Base-by-base conservation (phyloP, 176 grass and related monocot species). In the Aegilops longissima region DNA sequence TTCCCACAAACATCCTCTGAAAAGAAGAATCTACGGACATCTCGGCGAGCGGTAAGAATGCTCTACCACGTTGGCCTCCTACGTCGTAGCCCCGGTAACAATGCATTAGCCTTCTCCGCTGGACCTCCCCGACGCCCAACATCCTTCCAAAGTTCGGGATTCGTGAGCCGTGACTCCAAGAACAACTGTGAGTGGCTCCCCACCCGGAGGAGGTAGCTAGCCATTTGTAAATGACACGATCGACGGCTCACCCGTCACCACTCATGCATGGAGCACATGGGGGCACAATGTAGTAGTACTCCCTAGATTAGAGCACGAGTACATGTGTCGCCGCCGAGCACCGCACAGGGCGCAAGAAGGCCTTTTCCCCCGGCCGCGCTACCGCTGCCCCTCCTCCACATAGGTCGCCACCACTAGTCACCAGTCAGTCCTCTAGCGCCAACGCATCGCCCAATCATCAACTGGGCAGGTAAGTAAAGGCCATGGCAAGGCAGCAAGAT, bases 351-450 rank as follows among this genome's bases (percentile, higher is more conserved):
- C 35, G 75, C 85, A 68, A 61, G 35, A 87, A 67, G 47, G 20
- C 76, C 61, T 91, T 87, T 76, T 1, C 13, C 76, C 76, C 45
- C 73, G 80, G 89, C 85, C 89, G 85, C 61, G 89, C 89, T 91
- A 87, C 76, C 18, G 67, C 24, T 36, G 39, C 45, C 80, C 73
- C 49, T 76, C 31, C 27, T n/a, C 49, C 34, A 44, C 42, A 47
- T 91, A 91, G 75, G 80, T 75, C 89, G 85, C 25, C 69, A 38
- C 65, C 70, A 25, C 70, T 73, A 73, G 47, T 49, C 4, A 49
- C 4, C 1, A 14, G 12, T 16, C 49, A 51, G 38, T 73, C 21
- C 39, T 12, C 40, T 5, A 44, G 12, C 21, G 39, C 21, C 11
- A 27, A 27, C 33, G 27, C 38, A 24, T 67, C 47, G 25, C 38